These are phyloP conservation scores for Tetrahymena borealis DNA, from an alignment of 73 alveolate genomes.

Conservation along the genomic window DNA sequence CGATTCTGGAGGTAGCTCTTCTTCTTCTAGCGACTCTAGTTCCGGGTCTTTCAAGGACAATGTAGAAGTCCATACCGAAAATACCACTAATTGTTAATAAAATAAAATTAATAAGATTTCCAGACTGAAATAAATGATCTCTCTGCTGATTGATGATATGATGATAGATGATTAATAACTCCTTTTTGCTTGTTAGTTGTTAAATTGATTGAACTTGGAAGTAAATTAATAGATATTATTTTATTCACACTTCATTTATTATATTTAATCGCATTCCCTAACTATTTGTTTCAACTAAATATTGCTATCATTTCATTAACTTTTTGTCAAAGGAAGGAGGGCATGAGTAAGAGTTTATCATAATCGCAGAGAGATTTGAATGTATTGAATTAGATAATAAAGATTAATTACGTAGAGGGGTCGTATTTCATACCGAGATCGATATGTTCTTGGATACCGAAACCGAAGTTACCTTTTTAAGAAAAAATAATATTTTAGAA, in stretches of 20 bases:
- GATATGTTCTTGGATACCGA: slow-evolving; percentile 72
- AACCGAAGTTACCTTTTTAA: slow-evolving; percentile 54
- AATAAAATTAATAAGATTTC: background rate
- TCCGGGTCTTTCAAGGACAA: slow-evolving; percentile 64
- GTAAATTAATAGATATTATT: too few species aligned
- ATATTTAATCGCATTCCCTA: too few species aligned
- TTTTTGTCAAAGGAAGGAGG: too few species aligned
- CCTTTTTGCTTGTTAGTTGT: too few species aligned
- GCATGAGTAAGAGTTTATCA: too few species aligned
- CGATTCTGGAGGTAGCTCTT: slow-evolving; percentile 42
- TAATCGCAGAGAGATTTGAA: background rate
- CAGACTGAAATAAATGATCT: too few species aligned
- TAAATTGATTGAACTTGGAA: too few species aligned
- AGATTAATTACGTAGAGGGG: slow-evolving; percentile 44
- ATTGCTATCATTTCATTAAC: too few species aligned
- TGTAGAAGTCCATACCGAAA: slow-evolving; percentile 74
- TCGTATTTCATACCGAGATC: slow-evolving; percentile 74
- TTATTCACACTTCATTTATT: too few species aligned
- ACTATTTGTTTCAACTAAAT: too few species aligned
- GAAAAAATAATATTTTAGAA: background rate
- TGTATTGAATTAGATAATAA: background rate
- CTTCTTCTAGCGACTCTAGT: slow-evolving; percentile 54
- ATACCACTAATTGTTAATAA: slow-evolving; percentile 35
- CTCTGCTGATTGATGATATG: too few species aligned
- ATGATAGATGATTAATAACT: too few species aligned